Base-by-base conservation (phyloP, 108 stramenopile genomes). In the Nitzschia sp. region DNA sequence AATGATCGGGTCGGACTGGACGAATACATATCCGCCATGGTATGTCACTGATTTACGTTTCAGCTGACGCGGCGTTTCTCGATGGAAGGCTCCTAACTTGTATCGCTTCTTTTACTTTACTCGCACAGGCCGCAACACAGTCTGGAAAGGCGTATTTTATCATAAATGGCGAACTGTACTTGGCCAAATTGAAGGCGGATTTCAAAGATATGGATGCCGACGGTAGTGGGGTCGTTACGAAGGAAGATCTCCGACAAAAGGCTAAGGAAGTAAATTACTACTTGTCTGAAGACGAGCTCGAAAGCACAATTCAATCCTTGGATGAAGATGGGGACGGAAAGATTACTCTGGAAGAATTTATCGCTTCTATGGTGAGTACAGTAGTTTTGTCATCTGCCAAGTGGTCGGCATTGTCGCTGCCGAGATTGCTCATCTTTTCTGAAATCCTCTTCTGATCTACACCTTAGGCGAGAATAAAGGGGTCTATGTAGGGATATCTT, bases 271-370 rank as follows among this genome's bases (percentile, higher is more conserved):
- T 35, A 2, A n/a, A 46, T 26, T 63, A 63, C 62, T 35, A 24
- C 15, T 33, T 63, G 0, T 46, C 62, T 1, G 34, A 63, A 26
- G 25, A 63, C 2, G 62, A 63, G 62, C 34, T 63, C 3, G 42
- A 63, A 1, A 2, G 45, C 2, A 26, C 26, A 6, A 63, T 63
- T 15, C 1, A 45, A 42, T 17, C n/a, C 15, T 46, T 63, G 62
- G 62, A 63, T 35, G 34, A 23, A 21, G 45, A 63, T 24, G 42
- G 42, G 13, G 62, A 63, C 26, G 62, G 62, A 15, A 42, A 63
- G 26, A 46, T 63, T 17, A 63, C 23, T 35, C 1, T 63, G 30
- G 62, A 63, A 63, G 62, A 63, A 26, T 63, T 63, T 26, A 63
- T 63, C 24, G 36, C 62, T 1, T 42, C 62, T 11, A 45, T 26